Base-by-base conservation (phyloP, 495 filamentous ascomycete genomes). In the Aspergillus cavernicola region DNA sequence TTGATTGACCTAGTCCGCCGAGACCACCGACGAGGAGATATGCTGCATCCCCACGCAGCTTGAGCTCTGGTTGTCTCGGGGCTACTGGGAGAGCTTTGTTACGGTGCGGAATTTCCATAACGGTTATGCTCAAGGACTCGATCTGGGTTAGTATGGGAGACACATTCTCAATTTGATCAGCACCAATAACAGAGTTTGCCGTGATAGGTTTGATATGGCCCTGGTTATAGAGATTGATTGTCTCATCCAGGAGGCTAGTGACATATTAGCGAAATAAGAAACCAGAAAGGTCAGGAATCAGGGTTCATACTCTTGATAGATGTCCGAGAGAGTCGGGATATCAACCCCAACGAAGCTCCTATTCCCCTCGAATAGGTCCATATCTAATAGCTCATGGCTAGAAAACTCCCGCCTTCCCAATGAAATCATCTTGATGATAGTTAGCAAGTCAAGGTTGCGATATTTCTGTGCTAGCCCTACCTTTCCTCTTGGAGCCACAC, bases 401-500 rank as follows among this genome's bases (percentile, higher is more conserved):
- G n/a, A n/a, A n/a, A n/a, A n/a, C n/a, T n/a, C n/a, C n/a, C n/a
- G n/a, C n/a, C n/a, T n/a, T n/a, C n/a, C n/a, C n/a, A n/a, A n/a
- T n/a, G n/a, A n/a, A n/a, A n/a, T n/a, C n/a, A n/a, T n/a, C n/a
- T n/a, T n/a, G n/a, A n/a, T n/a, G n/a, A n/a, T n/a, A n/a, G n/a
- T n/a, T n/a, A n/a, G n/a, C n/a, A n/a, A n/a, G n/a, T n/a, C n/a
- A n/a, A n/a, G n/a, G n/a, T n/a, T n/a, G n/a, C n/a, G n/a, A n/a
- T n/a, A n/a, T n/a, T 28, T 28, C 24, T 28, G 24, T 9, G 24
- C 24, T 28, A 38, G 16, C 6, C n/a, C n/a, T 38, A 38, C 35
- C 35, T 38, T 38, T 6, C 80, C 80, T 56, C 75, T 76, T 19
- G 72, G 65, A 0, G 71, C 80, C 16, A 83, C 70, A 52, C 75